These are phyloP conservation scores for Aureobasidium pullulans DNA, from an alignment of 2,329 filamentous ascomycete genomes.

Conservation along the genomic window DNA sequence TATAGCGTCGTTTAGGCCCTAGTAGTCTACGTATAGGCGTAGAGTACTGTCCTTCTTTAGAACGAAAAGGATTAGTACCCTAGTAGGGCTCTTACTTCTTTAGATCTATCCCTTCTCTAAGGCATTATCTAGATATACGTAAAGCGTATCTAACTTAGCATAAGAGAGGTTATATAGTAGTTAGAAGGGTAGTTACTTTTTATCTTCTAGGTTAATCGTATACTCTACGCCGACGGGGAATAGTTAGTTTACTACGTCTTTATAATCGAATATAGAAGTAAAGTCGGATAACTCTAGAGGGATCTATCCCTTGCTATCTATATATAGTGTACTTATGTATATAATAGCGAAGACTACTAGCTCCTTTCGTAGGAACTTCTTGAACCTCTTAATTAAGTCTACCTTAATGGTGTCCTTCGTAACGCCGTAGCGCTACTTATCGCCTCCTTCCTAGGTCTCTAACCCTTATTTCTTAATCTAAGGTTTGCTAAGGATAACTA, in stretches of 20 bases:
- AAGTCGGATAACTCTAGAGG: background rate
- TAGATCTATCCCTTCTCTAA: too few relatives aligned
- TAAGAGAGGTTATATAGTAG: background rate
- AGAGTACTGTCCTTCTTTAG: constrained; percentile 16
- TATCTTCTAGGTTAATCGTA: background rate
- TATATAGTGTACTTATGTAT: background rate
- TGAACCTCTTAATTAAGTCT: background rate
- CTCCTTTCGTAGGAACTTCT: background rate
- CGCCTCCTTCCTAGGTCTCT: too few relatives aligned
- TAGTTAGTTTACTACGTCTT: background rate
- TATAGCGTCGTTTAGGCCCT: constrained; percentile 25
- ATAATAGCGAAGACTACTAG: background rate
- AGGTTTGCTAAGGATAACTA: background rate
- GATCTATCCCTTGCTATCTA: background rate
- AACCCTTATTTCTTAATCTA: background rate
- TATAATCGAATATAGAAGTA: background rate
- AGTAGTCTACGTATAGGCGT: too few relatives aligned
- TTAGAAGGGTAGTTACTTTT: background rate
- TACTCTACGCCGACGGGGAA: background rate
- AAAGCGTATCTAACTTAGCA: too few relatives aligned
- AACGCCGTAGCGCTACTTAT: background rate
- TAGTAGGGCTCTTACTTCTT: too few relatives aligned
- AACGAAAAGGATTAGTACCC: constrained; percentile 18
- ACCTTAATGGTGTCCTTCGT: background rate
- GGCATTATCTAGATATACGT: too few relatives aligned